These are phyloP conservation scores for Torulaspora maleeae DNA, from an alignment of 805 yeast species.

Conservation along the genomic window DNA sequence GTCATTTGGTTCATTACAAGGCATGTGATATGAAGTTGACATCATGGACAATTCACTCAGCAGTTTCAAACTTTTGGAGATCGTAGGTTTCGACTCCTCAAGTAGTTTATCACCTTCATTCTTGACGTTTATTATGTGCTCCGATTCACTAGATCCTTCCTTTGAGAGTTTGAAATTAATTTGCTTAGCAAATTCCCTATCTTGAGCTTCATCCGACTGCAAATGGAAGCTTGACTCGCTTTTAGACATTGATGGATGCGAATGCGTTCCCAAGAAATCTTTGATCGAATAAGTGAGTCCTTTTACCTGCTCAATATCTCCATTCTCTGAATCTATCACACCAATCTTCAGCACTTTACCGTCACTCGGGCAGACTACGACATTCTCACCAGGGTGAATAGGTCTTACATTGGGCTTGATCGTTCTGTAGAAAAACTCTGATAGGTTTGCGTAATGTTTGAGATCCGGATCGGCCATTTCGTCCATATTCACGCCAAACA, in stretches of 20 bases:
- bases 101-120: slow-evolving; percentile 67
- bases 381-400: slow-evolving; percentile 52
- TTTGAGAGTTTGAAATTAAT: slow-evolving; percentile 53
- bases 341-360: slow-evolving; percentile 89
- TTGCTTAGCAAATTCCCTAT: slow-evolving; percentile 70
- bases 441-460: slow-evolving; percentile 66
- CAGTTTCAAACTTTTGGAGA: slow-evolving; percentile 37
- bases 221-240: slow-evolving; percentile 26
- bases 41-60: slow-evolving; percentile 32
- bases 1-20: slow-evolving; percentile 35
- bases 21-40: slow-evolving; percentile 15
- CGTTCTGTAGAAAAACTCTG: slow-evolving; percentile 86
- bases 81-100: slow-evolving; percentile 30
- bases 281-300: slow-evolving; percentile 91
- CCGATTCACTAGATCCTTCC: slow-evolving; percentile 8
- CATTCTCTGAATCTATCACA: slow-evolving; percentile 55
- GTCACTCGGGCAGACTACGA: slow-evolving; percentile 84
- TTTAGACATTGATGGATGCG: slow-evolving; percentile 34
- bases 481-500: slow-evolving; percentile 83
- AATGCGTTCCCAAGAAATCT: slow-evolving; percentile 68
- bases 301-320: slow-evolving; percentile 93
- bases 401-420: slow-evolving; percentile 78
- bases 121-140: slow-evolving; percentile 42
- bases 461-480: slow-evolving; percentile 86
- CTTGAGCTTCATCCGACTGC: slow-evolving; percentile 42